These are phyloP conservation scores for Pleurotus pulmonarius DNA, from an alignment of 768 basidiomycete species.

Conservation along the genomic window DNA sequence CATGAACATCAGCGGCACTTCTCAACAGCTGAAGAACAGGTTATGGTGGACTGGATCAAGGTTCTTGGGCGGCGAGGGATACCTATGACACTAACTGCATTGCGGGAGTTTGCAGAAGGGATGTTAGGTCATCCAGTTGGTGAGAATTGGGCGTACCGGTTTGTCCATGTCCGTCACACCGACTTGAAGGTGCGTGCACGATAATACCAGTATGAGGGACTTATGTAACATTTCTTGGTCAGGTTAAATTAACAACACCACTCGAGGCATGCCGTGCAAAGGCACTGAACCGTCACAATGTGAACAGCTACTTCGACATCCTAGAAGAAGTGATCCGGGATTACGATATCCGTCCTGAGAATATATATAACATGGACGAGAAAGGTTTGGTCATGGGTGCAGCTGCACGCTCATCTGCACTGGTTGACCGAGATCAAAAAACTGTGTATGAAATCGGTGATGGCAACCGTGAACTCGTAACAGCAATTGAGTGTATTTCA, in stretches of 20 bases:
- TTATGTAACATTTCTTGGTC: slow-evolving; percentile 15
- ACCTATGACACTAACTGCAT: slow-evolving; percentile 12
- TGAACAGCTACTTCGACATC: slow-evolving; percentile 15
- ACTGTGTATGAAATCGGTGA: slow-evolving; percentile 16
- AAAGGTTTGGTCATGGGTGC: slow-evolving; percentile 19
- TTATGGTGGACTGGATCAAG: slow-evolving; percentile 21
- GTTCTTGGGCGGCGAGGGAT: slow-evolving; percentile 17
- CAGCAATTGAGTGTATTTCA: slow-evolving; percentile 40
- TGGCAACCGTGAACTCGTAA: slow-evolving; percentile 39
- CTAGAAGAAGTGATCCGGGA: slow-evolving; percentile 14
- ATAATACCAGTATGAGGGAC: slow-evolving; percentile 13
- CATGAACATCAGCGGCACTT: slow-evolving; percentile 16
- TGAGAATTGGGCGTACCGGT: slow-evolving; percentile 4
- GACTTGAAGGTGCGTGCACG: neutral
- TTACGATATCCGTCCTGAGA: slow-evolving; percentile 17
- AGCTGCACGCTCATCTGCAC: slow-evolving; percentile 9
- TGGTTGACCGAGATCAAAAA: slow-evolving; percentile 16
- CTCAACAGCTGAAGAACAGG: slow-evolving; percentile 17
- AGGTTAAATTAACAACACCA: slow-evolving; percentile 11
- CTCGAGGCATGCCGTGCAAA: slow-evolving; percentile 23
- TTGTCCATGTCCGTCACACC: neutral
- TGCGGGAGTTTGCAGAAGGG: slow-evolving; percentile 14
- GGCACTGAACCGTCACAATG: slow-evolving; percentile 12
- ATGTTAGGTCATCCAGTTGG: slow-evolving; percentile 15
- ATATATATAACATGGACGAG: slow-evolving; percentile 28